Evolutionary conservation across 2,329 filamentous ascomycete species (phyloP).

Genomic region (Fusarium sp.): DNA sequence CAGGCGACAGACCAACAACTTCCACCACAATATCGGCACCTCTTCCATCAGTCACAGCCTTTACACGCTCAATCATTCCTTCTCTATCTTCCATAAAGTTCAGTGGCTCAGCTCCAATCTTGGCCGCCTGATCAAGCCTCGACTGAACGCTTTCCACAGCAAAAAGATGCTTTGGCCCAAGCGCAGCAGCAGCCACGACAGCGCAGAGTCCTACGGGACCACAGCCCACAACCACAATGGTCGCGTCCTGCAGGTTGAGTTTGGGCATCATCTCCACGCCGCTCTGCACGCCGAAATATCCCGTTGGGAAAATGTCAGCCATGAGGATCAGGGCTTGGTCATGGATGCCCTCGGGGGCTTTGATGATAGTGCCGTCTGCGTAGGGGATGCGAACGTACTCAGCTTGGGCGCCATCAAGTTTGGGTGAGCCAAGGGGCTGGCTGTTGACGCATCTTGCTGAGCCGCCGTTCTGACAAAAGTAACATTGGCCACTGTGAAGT

Average conservation of each 20-base stretch:
- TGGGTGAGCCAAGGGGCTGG: constrained; percentile 76
- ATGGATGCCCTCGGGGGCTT: constrained; percentile 73
- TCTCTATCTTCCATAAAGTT: constrained; percentile 78
- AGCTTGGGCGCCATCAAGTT: constrained; percentile 82
- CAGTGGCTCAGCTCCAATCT: constrained; percentile 83
- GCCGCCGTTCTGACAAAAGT: constrained; percentile 83
- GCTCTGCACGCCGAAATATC: constrained; percentile 85
- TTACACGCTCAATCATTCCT: constrained; percentile 75
- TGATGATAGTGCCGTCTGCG: constrained; percentile 82
- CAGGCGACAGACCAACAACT: constrained; percentile 78
- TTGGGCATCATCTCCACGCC: constrained; percentile 73
- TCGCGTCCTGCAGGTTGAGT: constrained; percentile 60
- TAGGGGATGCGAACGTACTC: constrained; percentile 85
- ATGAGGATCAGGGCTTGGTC: constrained; percentile 84
- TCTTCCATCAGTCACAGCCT: constrained; percentile 79
- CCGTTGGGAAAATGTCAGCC: constrained; percentile 92
- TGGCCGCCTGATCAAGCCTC: constrained; percentile 77
- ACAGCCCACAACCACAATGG: constrained; percentile 85
- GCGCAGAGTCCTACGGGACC: constrained; percentile 89
- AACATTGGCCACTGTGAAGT: constrained; percentile 69
- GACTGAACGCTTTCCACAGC: constrained; percentile 83
- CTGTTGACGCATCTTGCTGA: constrained; percentile 81
- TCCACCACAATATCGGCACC: constrained; percentile 89
- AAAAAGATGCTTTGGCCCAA: constrained; percentile 79
- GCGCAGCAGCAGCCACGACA: constrained; percentile 78